phyloP scores from a whole-genome alignment of 2,329 filamentous ascomycete species.

The Phyllosticta paracitricarpa region DNA sequence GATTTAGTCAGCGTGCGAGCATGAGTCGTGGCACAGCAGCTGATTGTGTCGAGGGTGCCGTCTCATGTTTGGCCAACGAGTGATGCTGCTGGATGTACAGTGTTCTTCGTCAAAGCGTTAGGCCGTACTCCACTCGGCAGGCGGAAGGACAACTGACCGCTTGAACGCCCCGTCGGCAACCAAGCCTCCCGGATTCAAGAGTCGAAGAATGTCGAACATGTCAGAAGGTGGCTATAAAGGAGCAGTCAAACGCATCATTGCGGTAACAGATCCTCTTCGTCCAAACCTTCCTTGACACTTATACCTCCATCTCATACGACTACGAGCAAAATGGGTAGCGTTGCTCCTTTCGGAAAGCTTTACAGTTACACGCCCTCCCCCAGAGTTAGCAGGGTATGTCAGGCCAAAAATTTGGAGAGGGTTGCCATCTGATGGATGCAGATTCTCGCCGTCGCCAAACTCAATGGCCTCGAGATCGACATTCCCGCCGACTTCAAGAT shows the following conservation, averaged over 20 bases:
- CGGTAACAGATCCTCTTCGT: neutral
- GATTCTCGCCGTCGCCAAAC: constrained; percentile 14
- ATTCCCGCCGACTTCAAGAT: constrained; percentile 31
- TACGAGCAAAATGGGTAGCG: neutral
- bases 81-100: neutral
- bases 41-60: neutral
- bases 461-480: constrained; percentile 20
- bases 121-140: neutral
- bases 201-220: neutral
- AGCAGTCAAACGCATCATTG: neutral
- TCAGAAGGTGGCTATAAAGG: neutral
- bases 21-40: neutral
- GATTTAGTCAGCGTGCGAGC: neutral
- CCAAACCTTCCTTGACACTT: neutral
- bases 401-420: neutral
- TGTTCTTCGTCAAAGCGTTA: neutral
- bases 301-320: neutral
- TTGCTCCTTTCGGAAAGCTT: constrained; percentile 17
- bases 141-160: neutral
- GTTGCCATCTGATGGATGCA: neutral
- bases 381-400: neutral
- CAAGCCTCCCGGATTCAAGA: neutral
- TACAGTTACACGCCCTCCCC: constrained; percentile 14
- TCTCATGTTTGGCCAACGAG: neutral
- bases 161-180: neutral